Percentiles rank a stretch among this genome's conserved stretches.
phyloP scores from a whole-genome alignment of 495 filamentous ascomycete species.

The Talaromyces nanjingensis region DNA sequence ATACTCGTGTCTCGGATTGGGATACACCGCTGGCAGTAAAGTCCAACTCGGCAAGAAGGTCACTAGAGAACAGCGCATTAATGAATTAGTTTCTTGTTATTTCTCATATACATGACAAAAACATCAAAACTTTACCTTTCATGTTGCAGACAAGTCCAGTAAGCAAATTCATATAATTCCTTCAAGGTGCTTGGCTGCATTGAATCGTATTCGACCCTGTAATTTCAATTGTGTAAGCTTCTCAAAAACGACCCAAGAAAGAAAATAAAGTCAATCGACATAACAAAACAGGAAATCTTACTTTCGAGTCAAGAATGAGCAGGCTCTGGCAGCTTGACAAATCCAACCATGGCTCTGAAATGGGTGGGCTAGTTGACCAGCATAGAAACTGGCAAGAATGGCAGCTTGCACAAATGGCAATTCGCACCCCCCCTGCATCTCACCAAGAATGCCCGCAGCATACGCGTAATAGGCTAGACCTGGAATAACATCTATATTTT shows the following conservation, averaged over 20 bases:
- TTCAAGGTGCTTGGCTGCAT: constrained; percentile 6
- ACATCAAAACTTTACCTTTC: constrained; percentile 57
- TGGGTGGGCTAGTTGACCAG: constrained; percentile 78
- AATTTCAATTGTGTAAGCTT: too few relatives aligned
- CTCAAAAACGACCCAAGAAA: neutral
- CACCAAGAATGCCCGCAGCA: constrained; percentile 81
- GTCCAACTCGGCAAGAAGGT: constrained; percentile 85
- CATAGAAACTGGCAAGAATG: constrained; percentile 81
- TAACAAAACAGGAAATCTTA: constrained; percentile 28
- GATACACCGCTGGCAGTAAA: constrained; percentile 75
- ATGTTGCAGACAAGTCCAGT: constrained; percentile 90
- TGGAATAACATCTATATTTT: constrained; percentile 83
- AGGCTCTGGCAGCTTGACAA: constrained; percentile 64
- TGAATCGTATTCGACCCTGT: too few relatives aligned
- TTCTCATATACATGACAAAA: too few relatives aligned
- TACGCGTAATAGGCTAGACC: constrained; percentile 83
- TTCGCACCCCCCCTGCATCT: constrained; percentile 67
- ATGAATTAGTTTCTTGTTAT: neutral
- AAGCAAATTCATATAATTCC: constrained; percentile 63
- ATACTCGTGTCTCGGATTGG: constrained; percentile 42
- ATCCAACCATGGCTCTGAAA: constrained; percentile 91
- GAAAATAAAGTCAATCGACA: neutral
- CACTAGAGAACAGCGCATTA: constrained; percentile 40
- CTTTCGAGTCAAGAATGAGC: constrained; percentile 73
- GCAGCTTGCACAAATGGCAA: constrained; percentile 78